These are phyloP conservation scores for Neurospora africana DNA, from an alignment of 495 filamentous ascomycete genomes.

Conservation along the genomic window DNA sequence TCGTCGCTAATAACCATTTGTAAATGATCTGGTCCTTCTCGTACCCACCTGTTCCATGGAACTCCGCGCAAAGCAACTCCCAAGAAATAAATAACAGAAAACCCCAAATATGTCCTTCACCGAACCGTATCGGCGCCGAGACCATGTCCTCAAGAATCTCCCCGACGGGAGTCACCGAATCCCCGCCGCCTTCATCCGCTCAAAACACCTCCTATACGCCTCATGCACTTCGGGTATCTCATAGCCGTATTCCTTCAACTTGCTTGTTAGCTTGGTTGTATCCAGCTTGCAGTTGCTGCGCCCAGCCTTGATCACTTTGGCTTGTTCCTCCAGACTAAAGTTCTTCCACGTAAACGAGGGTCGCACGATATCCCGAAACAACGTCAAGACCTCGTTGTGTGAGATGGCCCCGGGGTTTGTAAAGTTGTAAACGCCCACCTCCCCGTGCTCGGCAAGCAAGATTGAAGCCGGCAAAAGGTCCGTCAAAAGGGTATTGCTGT, in stretches of 20 bases:
- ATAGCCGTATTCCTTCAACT: conserved; percentile 49
- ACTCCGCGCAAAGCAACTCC: neutral
- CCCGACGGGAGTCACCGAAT: conserved; percentile 21
- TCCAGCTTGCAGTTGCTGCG: conserved; percentile 56
- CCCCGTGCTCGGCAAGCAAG: conserved; percentile 47
- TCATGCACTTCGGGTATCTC: conserved; percentile 52
- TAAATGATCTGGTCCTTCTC: neutral
- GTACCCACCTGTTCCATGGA: neutral
- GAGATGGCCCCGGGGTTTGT: conserved; percentile 59
- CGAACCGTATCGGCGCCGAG: neutral
- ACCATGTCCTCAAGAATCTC: neutral
- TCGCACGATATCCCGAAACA: conserved; percentile 52
- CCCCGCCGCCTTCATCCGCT: conserved; percentile 51
- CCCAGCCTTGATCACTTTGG: conserved; percentile 55
- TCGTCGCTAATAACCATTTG: neutral
- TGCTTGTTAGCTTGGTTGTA: conserved; percentile 47
- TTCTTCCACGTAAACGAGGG: conserved; percentile 56
- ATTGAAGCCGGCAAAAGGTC: conserved; percentile 53
- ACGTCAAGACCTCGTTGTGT: conserved; percentile 53
- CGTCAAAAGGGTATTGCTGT: conserved; percentile 55
- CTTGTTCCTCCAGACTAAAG: conserved; percentile 53
- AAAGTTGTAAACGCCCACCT: conserved; percentile 56
- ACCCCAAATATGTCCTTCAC: neutral
- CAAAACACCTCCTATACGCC: conserved; percentile 51
- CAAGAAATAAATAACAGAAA: neutral